A percentile compares a stretch with the other conserved stretches of the same genome.
These are phyloP conservation scores for Ceratocystis papillata DNA, from an alignment of 2,329 filamentous ascomycete species.

Conservation along the genomic window DNA sequence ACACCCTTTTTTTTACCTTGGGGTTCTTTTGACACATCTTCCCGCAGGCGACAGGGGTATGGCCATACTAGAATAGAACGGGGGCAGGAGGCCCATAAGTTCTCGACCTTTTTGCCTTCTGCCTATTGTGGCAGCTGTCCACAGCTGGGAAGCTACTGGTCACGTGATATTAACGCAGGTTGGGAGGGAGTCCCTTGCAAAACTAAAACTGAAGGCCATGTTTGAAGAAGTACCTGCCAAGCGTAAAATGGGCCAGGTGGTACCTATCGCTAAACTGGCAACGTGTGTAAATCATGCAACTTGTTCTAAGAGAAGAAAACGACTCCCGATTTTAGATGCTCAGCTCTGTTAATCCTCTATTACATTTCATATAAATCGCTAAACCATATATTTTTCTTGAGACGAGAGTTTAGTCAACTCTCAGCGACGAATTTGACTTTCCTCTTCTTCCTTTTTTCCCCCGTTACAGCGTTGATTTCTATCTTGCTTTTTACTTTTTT, in stretches of 20 bases:
- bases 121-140: background rate
- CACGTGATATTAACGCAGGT: background rate
- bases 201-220: background rate
- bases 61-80: background rate
- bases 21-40: constrained; percentile 7
- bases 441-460: background rate
- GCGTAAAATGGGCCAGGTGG: background rate
- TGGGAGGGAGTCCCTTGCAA: background rate
- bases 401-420: background rate
- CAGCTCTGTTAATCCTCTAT: constrained; percentile 8
- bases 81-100: background rate
- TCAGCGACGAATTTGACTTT: background rate
- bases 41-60: background rate
- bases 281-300: constrained; percentile 11
- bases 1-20: constrained; percentile 3
- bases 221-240: background rate
- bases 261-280: constrained; percentile 6
- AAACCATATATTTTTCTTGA: background rate
- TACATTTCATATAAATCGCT: background rate
- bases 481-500: too few relatives aligned
- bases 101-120: background rate
- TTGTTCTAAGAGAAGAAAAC: background rate
- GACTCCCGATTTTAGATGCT: constrained; percentile 3
- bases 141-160: background rate
- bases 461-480: background rate